phyloP scores from a whole-genome alignment of 768 basidiomycete species.

The Agaricus subrufescens region DNA sequence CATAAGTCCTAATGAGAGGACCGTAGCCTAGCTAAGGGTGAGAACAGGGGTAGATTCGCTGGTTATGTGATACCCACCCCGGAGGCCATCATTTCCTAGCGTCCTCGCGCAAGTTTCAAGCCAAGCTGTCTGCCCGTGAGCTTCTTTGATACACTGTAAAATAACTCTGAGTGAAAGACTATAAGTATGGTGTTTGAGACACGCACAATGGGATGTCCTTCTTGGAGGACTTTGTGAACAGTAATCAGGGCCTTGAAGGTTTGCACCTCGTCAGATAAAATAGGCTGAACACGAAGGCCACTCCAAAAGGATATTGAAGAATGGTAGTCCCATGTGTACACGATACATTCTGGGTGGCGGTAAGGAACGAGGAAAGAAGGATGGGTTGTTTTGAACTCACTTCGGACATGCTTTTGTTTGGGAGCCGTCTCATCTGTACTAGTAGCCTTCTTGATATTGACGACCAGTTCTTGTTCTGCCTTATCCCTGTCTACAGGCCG shows the following conservation, averaged over 20 bases:
- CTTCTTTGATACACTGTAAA: constrained; percentile 90
- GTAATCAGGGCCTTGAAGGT: constrained; percentile 98
- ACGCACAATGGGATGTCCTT: constrained; percentile 89
- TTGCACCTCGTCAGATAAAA: constrained; percentile 94
- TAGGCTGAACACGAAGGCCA: constrained; percentile 92
- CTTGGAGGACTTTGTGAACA: constrained; percentile 96
- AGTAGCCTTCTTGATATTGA: constrained; percentile 98
- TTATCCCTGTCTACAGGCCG: constrained; percentile 98
- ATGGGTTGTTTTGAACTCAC: constrained; percentile 43
- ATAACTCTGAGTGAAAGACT: constrained; percentile 5
- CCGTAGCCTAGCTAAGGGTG: constrained; percentile 66
- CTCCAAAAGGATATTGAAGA: constrained; percentile 98
- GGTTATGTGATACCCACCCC: constrained; percentile 45
- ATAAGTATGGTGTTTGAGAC: not conserved
- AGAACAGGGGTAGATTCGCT: constrained; percentile 2
- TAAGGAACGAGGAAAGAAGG: constrained; percentile 6
- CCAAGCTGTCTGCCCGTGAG: constrained; percentile 96
- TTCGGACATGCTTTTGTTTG: constrained; percentile 99
- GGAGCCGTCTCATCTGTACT: constrained; percentile 93
- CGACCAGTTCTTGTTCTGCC: constrained; percentile 88
- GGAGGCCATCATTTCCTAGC: constrained; percentile 67
- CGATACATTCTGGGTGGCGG: constrained; percentile 76
- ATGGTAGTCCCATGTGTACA: constrained; percentile 99
- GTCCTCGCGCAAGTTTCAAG: constrained; percentile 95
- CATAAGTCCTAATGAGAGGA: constrained; percentile 90